Evolutionary conservation across 208 protist genomes (phyloP).

Genomic region (Trypanosomatidae sp.): DNA sequence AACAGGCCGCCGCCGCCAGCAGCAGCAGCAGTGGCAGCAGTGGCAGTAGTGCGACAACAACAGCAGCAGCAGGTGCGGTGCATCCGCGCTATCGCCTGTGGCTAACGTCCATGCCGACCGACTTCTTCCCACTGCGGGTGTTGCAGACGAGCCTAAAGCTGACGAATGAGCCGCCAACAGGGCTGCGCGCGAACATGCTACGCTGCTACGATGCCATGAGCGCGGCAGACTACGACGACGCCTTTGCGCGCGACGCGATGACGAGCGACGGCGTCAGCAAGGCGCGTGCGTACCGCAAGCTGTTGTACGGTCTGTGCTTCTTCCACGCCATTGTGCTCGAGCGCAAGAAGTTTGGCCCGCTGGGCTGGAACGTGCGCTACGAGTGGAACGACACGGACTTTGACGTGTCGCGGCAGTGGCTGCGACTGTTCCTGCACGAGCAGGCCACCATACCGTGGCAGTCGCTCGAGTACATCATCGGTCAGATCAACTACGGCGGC

Average conservation of each 20-base stretch:
- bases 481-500: constrained; percentile 98
- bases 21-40: neutral
- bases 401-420: constrained; percentile 89
- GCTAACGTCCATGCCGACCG: constrained; percentile 97
- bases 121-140: constrained; percentile 96
- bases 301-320: constrained; percentile 94
- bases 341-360: constrained; percentile 92
- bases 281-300: constrained; percentile 84
- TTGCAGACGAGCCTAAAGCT: constrained; percentile 97
- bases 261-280: constrained; percentile 30
- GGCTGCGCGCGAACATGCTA: constrained; percentile 93
- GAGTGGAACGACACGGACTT: constrained; percentile 98
- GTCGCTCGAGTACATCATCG: constrained; percentile 96
- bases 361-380: constrained; percentile 97
- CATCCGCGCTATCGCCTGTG: constrained; percentile 93
- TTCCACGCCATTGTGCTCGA: constrained; percentile 96
- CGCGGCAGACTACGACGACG: constrained; percentile 69
- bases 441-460: constrained; percentile 94
- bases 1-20: constrained; percentile 9
- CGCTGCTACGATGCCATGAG: constrained; percentile 88
- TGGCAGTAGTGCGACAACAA: neutral
- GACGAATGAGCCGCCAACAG: constrained; percentile 96
- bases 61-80: constrained; percentile 9
- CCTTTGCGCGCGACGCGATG: constrained; percentile 15
- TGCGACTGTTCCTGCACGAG: constrained; percentile 93